Evolutionary conservation across 1,139 yeast species (phyloP), one percentile per base, ranked within the genome.

Genomic region (Yamadazyma buinensis): DNA sequence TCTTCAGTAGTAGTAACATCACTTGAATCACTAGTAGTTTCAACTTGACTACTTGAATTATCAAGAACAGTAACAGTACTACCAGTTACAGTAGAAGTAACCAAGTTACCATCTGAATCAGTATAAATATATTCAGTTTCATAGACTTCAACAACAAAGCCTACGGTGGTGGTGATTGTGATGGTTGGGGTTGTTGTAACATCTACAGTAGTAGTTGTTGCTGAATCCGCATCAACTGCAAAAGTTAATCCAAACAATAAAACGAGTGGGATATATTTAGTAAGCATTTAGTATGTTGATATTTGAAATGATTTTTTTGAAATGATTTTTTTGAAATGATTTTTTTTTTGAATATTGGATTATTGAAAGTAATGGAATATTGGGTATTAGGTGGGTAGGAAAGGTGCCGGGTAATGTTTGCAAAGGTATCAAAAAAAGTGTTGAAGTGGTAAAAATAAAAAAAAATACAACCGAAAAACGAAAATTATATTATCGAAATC

Each of bases 81-180:
- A 9, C 62, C 64, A 20, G 48, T 43, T 15, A 49, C 49, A 14
- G 59, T 55, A 14, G 53, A 46, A 15, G 72, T 61, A 24, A 72
- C 67, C 44, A 63, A 55, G 8, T 35, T 39, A 7, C 71, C 69
- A 28, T 45, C 47, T 11, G 52, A 37, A 32, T 55, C 44, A 29
- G 71, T 64, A 44, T 44, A 67, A 19, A 65, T 46, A 43, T 65
- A 67, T 19, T 48, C 64, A 5, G 69, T 61, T 32, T 59, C 66
- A 29, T 47, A 59, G 26, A 64, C 48, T 24, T 55, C 51, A 34
- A 54, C 69, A 22, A 52, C 44, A 24, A 45, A 49, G 4, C 54
- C 57, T 2, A 54, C 54, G 4, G 65, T 55, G 15, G 60, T 54
- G 26, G 66, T 61, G 14, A 52, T 47, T 7, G 67, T 60, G 13